Percentiles rank a stretch among this genome's conserved stretches.
These are phyloP conservation scores for Melampsora americana DNA, from an alignment of 1,284 basidiomycete species.

Conservation along the genomic window DNA sequence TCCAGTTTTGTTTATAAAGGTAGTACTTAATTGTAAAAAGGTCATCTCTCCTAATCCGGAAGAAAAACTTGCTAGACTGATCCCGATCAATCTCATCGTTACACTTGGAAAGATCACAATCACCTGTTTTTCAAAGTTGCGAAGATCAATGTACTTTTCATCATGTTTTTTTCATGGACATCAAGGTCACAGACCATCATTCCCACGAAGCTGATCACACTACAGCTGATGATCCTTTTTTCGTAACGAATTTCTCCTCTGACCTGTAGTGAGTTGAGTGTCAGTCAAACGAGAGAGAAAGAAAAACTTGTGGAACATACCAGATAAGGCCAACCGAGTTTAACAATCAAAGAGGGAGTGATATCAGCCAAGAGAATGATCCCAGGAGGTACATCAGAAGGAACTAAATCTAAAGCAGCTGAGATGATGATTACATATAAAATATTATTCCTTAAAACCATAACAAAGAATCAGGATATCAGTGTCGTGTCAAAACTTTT, in stretches of 20 bases:
- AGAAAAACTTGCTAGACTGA: constrained; percentile 82
- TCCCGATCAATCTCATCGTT: constrained; percentile 73
- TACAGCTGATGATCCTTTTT: constrained; percentile 70
- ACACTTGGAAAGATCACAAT: constrained; percentile 73
- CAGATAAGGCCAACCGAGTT: constrained; percentile 88
- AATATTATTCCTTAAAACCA: constrained; percentile 45
- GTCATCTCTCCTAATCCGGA: constrained; percentile 90
- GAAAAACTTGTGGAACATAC: constrained; percentile 60
- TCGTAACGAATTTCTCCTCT: constrained; percentile 72
- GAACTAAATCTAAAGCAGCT: constrained; percentile 89
- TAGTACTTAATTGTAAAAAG: constrained; percentile 87
- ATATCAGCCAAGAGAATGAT: constrained; percentile 54
- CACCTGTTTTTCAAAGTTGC: constrained; percentile 59
- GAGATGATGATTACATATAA: constrained; percentile 90
- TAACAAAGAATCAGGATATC: background rate
- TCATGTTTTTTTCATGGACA: constrained; percentile 61
- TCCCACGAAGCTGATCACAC: constrained; percentile 50
- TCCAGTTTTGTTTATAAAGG: constrained; percentile 54
- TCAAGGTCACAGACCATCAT: constrained; percentile 48
- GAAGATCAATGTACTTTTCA: background rate
- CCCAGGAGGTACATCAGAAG: constrained; percentile 73
- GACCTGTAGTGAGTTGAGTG: background rate
- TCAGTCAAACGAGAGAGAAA: background rate
- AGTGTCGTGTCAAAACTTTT: background rate
- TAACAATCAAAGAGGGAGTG: constrained; percentile 61